A percentile compares a stretch with the other conserved stretches of the same genome.
These are phyloP conservation scores for Hericium erinaceus DNA, from an alignment of 768 basidiomycete genomes.

Conservation along the genomic window DNA sequence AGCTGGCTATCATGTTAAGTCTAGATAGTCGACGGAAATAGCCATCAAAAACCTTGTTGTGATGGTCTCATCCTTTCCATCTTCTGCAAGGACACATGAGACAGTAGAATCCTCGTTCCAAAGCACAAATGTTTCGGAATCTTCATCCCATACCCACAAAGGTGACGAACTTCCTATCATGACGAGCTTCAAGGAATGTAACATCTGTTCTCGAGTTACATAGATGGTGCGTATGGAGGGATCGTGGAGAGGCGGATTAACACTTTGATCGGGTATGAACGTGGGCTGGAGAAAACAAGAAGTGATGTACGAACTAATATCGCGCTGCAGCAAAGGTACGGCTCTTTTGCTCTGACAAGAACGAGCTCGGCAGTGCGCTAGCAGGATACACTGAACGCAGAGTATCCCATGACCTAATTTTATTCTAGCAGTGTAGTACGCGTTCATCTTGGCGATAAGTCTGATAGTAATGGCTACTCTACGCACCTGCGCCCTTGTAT, in stretches of 20 bases:
- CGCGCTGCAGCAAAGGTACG: conserved; percentile 46
- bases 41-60: conserved; percentile 39
- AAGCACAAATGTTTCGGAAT: conserved; percentile 42
- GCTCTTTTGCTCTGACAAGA: conserved; percentile 60
- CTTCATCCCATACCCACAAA: conserved; percentile 54
- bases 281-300: neutral
- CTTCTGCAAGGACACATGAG: conserved; percentile 31
- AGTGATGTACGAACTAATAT: conserved; percentile 39
- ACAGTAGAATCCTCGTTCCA: conserved; percentile 25
- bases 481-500: conserved; percentile 4
- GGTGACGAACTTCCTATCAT: conserved; percentile 61
- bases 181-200: conserved; percentile 43
- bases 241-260: conserved; percentile 36
- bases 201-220: conserved; percentile 37
- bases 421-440: conserved; percentile 26
- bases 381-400: conserved; percentile 27
- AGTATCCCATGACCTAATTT: conserved; percentile 57
- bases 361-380: conserved; percentile 34
- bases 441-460: neutral
- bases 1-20: conserved; percentile 26
- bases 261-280: conserved; percentile 25
- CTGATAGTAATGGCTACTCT: neutral
- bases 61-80: conserved; percentile 47
- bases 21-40: neutral
- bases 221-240: conserved; percentile 30